Conservation (phyloP, 331 rosid genomes). For the Cydonia oblonga region DNA sequence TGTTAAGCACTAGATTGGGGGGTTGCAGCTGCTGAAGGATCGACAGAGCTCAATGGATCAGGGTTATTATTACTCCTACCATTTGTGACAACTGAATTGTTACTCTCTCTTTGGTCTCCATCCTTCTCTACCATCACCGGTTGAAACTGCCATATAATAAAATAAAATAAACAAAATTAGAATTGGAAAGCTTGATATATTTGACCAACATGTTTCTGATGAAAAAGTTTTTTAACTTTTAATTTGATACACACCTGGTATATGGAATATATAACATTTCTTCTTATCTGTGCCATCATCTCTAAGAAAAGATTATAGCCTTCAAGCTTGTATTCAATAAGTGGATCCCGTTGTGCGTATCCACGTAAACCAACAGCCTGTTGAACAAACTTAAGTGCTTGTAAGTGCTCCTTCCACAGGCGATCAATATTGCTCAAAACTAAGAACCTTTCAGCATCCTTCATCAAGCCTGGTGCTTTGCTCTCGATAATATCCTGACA, state of each 20-base stretch:
- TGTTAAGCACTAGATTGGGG: slow-evolving; percentile 19
- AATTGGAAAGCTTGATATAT: background rate
- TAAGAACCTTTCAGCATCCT: slow-evolving; percentile 88
- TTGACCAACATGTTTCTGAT: background rate
- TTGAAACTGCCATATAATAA: slow-evolving; percentile 50
- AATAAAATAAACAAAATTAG: background rate
- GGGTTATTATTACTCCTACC: slow-evolving; percentile 25
- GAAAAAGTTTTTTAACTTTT: background rate
- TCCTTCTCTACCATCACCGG: slow-evolving; percentile 79
- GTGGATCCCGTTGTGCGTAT: slow-evolving; percentile 91
- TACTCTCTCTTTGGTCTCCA: slow-evolving; percentile 27
- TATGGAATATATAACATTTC: slow-evolving; percentile 90
- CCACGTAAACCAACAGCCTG: slow-evolving; percentile 95
- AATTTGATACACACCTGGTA: slow-evolving; percentile 64
- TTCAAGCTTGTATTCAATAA: slow-evolving; percentile 91
- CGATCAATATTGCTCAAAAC: slow-evolving; percentile 84
- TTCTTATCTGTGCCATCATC: slow-evolving; percentile 96
- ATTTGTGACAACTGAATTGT: slow-evolving; percentile 31
- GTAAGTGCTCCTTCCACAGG: slow-evolving; percentile 94
- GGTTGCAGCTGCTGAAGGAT: slow-evolving; percentile 41
- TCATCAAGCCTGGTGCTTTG: slow-evolving; percentile 86
- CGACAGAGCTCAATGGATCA: slow-evolving; percentile 38
- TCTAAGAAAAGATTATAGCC: slow-evolving; percentile 97
- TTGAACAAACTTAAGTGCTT: slow-evolving; percentile 85
- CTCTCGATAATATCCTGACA: slow-evolving; percentile 59